Evolutionary conservation across 106 monocot species (phyloP).

Genomic region (Phalaenopsis equestris): DNA sequence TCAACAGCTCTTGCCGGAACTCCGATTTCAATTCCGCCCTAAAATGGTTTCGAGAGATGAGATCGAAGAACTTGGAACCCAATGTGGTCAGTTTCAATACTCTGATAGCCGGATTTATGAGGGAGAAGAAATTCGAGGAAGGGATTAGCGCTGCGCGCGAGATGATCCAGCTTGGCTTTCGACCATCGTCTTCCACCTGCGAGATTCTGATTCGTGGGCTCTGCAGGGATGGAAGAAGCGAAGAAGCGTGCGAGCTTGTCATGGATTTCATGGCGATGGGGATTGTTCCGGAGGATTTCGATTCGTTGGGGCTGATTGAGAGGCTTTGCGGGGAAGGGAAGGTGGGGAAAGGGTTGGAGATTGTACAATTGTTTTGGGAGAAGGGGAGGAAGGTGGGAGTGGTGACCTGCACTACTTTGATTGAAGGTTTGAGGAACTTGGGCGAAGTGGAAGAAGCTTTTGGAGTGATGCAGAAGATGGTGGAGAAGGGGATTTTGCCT

Average conservation of each 20-base stretch:
- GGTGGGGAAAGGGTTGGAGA: conserved; percentile 2
- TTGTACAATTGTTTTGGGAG: conserved; percentile 38
- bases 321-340: conserved; percentile 32
- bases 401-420: conserved; percentile 44
- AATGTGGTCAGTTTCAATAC: conserved; percentile 61
- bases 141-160: conserved; percentile 63
- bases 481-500: conserved; percentile 43
- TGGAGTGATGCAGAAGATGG: conserved; percentile 41
- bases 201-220: conserved; percentile 67
- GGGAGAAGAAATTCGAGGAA: conserved; percentile 35
- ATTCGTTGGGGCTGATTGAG: conserved; percentile 47
- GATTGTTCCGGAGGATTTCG: conserved; percentile 44
- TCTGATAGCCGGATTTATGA: conserved; percentile 29
- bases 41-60: too few relatives aligned
- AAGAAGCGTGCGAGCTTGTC: conserved; percentile 42
- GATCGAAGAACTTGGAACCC: background rate
- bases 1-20: conserved; percentile 22
- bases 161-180: conserved; percentile 69
- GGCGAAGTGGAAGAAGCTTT: conserved; percentile 42
- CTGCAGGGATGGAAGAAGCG: conserved; percentile 25
- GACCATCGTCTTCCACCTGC: conserved; percentile 43
- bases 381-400: conserved; percentile 19
- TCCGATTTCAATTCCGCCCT: too few relatives aligned
- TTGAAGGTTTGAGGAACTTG: conserved; percentile 45
- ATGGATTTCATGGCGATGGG: conserved; percentile 33